Conservation (phyloP, 2,329 filamentous ascomycete species). For the Alternaria tenuissima region DNA sequence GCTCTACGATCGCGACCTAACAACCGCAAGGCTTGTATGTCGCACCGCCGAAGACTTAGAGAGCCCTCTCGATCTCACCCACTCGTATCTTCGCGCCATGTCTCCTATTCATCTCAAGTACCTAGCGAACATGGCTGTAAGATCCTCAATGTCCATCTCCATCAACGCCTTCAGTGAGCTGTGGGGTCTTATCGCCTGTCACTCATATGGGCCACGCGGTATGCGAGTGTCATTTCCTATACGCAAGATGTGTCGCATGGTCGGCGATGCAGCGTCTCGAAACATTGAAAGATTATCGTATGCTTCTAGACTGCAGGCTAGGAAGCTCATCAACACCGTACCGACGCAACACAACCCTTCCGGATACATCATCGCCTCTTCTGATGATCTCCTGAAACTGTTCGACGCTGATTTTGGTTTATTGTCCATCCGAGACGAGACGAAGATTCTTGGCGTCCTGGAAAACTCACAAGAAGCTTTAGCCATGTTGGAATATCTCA, state of each 20-base stretch:
- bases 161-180: conserved; percentile 85
- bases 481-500: conserved; percentile 83
- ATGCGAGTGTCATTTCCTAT: conserved; percentile 95
- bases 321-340: conserved; percentile 86
- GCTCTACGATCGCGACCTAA: conserved; percentile 82
- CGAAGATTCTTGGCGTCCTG: conserved; percentile 79
- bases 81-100: conserved; percentile 86
- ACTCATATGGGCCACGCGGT: conserved; percentile 77
- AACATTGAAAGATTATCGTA: conserved; percentile 91
- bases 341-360: conserved; percentile 83
- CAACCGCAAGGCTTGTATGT: conserved; percentile 83
- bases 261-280: conserved; percentile 84
- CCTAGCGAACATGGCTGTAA: conserved; percentile 84
- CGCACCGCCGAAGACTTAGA: conserved; percentile 77
- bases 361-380: conserved; percentile 89
- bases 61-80: conserved; percentile 79
- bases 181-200: conserved; percentile 89
- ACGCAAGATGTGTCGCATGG: conserved; percentile 87
- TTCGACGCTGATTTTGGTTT: conserved; percentile 90
- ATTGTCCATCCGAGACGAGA: conserved; percentile 85
- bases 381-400: conserved; percentile 81
- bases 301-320: conserved; percentile 81
- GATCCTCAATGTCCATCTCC: conserved; percentile 95
- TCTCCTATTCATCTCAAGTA: conserved; percentile 92
- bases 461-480: conserved; percentile 83